Percentiles rank a stretch among this genome's conserved stretches.
Conservation (phyloP, 179 eudicot species). For the Silene noctiflora region DNA sequence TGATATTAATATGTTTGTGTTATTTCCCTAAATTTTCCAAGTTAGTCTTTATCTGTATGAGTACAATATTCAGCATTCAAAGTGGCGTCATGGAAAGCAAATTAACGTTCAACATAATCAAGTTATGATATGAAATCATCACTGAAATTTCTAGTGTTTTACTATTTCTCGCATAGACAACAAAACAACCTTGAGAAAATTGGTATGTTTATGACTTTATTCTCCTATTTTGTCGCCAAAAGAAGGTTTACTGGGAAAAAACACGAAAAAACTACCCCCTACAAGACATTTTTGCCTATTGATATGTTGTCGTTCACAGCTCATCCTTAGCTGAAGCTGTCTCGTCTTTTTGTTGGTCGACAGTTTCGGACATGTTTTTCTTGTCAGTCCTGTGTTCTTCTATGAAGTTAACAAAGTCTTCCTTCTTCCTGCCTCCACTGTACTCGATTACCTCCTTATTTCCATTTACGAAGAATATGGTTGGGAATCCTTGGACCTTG, state of each 20-base stretch:
- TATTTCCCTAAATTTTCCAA: too few relatives aligned
- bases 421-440: constrained; percentile 53
- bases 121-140: too few relatives aligned
- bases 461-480: constrained; percentile 58
- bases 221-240: not conserved
- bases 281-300: not conserved
- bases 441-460: constrained; percentile 47
- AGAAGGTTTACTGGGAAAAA: too few relatives aligned
- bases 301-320: constrained; percentile 10
- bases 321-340: constrained; percentile 24
- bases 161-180: too few relatives aligned
- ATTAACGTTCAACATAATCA: too few relatives aligned
- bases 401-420: constrained; percentile 54
- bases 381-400: constrained; percentile 39
- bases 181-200: not conserved
- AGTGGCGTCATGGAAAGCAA: too few relatives aligned
- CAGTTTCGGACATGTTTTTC: constrained; percentile 9
- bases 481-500: constrained; percentile 66
- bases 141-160: too few relatives aligned
- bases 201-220: not conserved
- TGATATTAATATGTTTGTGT: too few relatives aligned
- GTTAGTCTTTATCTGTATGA: too few relatives aligned
- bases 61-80: too few relatives aligned
- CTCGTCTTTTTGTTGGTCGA: constrained; percentile 8
- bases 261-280: too few relatives aligned